phyloP scores from a whole-genome alignment of 306 rosid genomes.

The Castanospermum australe region DNA sequence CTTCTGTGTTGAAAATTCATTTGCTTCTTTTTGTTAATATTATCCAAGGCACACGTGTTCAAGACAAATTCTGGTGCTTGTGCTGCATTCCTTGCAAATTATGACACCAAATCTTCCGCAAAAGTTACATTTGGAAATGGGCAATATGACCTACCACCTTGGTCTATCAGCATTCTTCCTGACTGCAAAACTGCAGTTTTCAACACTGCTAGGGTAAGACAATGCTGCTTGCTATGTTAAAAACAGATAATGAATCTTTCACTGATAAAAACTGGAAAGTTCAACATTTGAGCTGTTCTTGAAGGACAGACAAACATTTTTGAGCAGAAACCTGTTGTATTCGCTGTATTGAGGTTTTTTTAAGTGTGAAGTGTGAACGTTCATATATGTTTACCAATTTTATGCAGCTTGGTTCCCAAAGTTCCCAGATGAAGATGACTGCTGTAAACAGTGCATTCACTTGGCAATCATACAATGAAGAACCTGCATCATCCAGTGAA shows the following conservation, averaged over 20 bases:
- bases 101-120: slow-evolving; percentile 48
- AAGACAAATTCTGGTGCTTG: slow-evolving; percentile 55
- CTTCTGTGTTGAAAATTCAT: slow-evolving; percentile 9
- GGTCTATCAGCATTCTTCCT: slow-evolving; percentile 95
- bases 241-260: background rate
- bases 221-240: background rate
- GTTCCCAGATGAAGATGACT: slow-evolving; percentile 57
- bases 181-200: slow-evolving; percentile 82
- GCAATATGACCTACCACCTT: slow-evolving; percentile 77
- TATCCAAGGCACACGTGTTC: slow-evolving; percentile 71
- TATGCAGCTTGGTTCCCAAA: slow-evolving; percentile 56
- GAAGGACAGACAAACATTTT: background rate
- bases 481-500: slow-evolving; percentile 56
- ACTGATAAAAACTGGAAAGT: background rate
- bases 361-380: background rate
- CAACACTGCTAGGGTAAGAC: slow-evolving; percentile 85
- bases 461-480: slow-evolving; percentile 82
- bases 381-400: slow-evolving; percentile 13
- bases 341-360: background rate
- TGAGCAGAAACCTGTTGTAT: background rate
- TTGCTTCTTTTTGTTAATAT: slow-evolving; percentile 2
- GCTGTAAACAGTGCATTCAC: slow-evolving; percentile 46
- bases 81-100: slow-evolving; percentile 87
- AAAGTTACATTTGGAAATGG: slow-evolving; percentile 61
- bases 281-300: background rate